These are phyloP conservation scores for Ophiostoma ulmi DNA, from an alignment of 2,329 filamentous ascomycete species.

Conservation along the genomic window DNA sequence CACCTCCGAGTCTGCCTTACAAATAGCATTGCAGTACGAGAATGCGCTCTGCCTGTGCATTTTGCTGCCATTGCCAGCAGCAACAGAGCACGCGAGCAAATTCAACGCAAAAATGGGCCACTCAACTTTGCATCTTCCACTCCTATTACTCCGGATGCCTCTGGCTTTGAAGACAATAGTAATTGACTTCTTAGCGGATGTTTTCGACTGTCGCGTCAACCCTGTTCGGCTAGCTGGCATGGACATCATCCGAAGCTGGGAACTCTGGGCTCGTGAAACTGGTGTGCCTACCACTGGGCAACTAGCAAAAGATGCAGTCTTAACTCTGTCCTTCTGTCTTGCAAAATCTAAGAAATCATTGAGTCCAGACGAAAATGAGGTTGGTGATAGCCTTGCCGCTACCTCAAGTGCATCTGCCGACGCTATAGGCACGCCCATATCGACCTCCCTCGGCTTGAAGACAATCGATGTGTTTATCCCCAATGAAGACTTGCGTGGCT, in stretches of 20 bases:
- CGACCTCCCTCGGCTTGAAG: conserved; percentile 34
- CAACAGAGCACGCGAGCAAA: conserved; percentile 17
- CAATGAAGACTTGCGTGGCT: conserved; percentile 43
- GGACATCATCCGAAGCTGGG: conserved; percentile 47
- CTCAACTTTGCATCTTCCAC: conserved; percentile 45
- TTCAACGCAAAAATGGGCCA: background rate
- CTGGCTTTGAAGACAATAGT: conserved; percentile 46
- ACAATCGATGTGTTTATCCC: conserved; percentile 51
- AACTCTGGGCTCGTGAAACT: conserved; percentile 45
- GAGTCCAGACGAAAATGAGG: background rate
- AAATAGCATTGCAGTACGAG: conserved; percentile 49
- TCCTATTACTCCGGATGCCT: conserved; percentile 54
- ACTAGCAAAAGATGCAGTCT: conserved; percentile 43
- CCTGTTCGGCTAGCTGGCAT: conserved; percentile 47
- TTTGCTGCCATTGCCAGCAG: conserved; percentile 40
- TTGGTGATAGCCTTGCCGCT: background rate
- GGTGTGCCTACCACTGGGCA: conserved; percentile 36
- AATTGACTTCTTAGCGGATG: conserved; percentile 47
- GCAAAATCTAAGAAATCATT: background rate
- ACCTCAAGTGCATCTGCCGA: background rate
- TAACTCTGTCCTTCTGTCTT: conserved; percentile 46
- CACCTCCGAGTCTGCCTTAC: conserved; percentile 35
- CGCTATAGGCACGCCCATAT: background rate
- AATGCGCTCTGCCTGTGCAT: conserved; percentile 48
- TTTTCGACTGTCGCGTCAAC: conserved; percentile 54